phyloP scores from a whole-genome alignment of 371 early-diverging fungal genomes.

The Thermomucor indicae-seudaticae region DNA sequence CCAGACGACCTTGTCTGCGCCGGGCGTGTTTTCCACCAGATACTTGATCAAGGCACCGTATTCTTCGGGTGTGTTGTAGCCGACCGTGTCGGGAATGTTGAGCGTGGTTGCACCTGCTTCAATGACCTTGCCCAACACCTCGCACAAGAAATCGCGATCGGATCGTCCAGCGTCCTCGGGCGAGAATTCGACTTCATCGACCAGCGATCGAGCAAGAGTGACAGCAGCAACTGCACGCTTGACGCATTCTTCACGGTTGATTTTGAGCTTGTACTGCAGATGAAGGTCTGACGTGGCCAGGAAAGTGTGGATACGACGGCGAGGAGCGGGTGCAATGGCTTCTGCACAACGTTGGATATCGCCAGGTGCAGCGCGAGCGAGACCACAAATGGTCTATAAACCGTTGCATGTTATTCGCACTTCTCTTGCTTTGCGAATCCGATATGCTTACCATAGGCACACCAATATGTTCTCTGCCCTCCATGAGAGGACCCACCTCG shows the following conservation, averaged over 20 bases:
- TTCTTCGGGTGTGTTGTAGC: slow-evolving; percentile 89
- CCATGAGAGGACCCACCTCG: slow-evolving; percentile 85
- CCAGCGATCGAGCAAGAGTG: slow-evolving; percentile 69
- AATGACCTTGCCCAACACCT: slow-evolving; percentile 84
- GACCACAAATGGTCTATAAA: slow-evolving; percentile 80
- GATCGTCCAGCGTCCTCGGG: slow-evolving; percentile 94
- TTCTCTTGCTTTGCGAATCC: no score
- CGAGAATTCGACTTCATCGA: slow-evolving; percentile 89
- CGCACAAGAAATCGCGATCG: slow-evolving; percentile 83
- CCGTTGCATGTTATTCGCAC: no score
- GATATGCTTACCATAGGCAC: slow-evolving; percentile 77
- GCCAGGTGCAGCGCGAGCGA: slow-evolving; percentile 81
- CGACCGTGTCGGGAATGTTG: slow-evolving; percentile 96
- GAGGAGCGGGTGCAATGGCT: slow-evolving; percentile 81
- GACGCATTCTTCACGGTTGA: slow-evolving; percentile 83
- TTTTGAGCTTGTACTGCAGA: slow-evolving; percentile 88
- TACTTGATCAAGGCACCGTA: slow-evolving; percentile 83
- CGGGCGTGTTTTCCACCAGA: slow-evolving; percentile 72
- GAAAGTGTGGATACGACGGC: slow-evolving; percentile 89
- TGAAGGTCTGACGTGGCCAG: slow-evolving; percentile 96
- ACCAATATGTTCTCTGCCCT: slow-evolving; percentile 75
- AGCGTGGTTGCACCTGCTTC: slow-evolving; percentile 93
- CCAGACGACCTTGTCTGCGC: slow-evolving; percentile 73
- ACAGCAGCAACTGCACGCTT: slow-evolving; percentile 84
- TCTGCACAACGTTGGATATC: slow-evolving; percentile 91